Conservation (phyloP, 306 rosid species). For the Rosa chinensis region DNA sequence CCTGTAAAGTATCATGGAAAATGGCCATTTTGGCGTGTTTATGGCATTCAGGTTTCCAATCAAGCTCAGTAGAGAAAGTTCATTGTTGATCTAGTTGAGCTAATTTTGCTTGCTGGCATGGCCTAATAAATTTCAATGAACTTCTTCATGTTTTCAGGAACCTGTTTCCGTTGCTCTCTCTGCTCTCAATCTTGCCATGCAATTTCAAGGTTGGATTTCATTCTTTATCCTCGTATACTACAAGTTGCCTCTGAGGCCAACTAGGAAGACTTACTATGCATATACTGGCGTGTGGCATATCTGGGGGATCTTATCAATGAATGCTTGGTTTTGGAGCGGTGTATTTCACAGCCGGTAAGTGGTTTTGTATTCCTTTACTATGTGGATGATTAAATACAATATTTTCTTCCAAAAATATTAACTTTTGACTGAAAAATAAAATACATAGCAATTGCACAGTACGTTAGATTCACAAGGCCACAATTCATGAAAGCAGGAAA, state of each 20-base stretch:
- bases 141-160: conserved; percentile 55
- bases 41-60: conserved; percentile 83
- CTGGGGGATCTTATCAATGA: conserved; percentile 81
- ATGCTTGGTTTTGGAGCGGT: conserved; percentile 91
- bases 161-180: conserved; percentile 90
- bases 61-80: conserved; percentile 16
- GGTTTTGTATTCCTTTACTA: neutral
- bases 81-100: conserved; percentile 7
- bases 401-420: neutral
- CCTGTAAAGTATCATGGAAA: conserved; percentile 91
- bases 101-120: conserved; percentile 22
- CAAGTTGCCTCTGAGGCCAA: conserved; percentile 68
- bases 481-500: neutral
- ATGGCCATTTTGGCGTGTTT: conserved; percentile 89
- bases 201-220: conserved; percentile 98
- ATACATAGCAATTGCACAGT: neutral
- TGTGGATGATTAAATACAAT: neutral
- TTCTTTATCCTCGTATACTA: conserved; percentile 90
- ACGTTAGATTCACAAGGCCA: neutral
- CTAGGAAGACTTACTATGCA: conserved; percentile 74
- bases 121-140: conserved; percentile 14
- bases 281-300: conserved; percentile 93
- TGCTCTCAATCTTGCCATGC: conserved; percentile 89
- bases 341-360: conserved; percentile 90
- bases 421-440: neutral